These are phyloP conservation scores for Geranium brycei DNA, from an alignment of 345 rosid species.

Conservation along the genomic window DNA sequence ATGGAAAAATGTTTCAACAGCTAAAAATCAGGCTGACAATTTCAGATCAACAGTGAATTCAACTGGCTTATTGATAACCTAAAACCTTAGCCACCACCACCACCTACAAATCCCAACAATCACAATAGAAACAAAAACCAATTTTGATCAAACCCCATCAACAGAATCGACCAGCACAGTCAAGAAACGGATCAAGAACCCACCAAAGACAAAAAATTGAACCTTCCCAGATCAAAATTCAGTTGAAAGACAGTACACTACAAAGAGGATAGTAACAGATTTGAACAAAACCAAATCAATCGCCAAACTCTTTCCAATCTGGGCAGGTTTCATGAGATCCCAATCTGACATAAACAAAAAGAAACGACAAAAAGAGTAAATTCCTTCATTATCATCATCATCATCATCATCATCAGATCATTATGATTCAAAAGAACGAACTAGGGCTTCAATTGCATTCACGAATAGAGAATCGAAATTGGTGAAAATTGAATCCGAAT, in stretches of 20 bases:
- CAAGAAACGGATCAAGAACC: background rate
- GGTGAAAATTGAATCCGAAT: background rate
- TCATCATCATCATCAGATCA: background rate
- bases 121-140: conserved; percentile 3
- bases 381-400: background rate
- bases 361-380: background rate
- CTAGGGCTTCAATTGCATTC: background rate
- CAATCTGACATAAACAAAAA: background rate
- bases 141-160: conserved; percentile 23
- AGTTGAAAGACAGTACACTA: background rate
- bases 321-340: background rate
- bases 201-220: background rate
- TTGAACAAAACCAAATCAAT: background rate
- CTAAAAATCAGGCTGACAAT: conserved; percentile 7
- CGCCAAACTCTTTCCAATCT: background rate
- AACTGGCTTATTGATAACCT: background rate
- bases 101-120: conserved; percentile 11
- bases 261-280: background rate
- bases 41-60: background rate
- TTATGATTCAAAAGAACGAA: background rate
- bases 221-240: background rate
- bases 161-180: conserved; percentile 8
- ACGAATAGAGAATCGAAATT: background rate
- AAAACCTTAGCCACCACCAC: conserved; percentile 4
- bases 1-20: conserved; percentile 5